Evolutionary conservation across 768 basidiomycete genomes (phyloP), one percentile per base, ranked within the genome.

Genomic region (Macrolepiota fuliginosa): DNA sequence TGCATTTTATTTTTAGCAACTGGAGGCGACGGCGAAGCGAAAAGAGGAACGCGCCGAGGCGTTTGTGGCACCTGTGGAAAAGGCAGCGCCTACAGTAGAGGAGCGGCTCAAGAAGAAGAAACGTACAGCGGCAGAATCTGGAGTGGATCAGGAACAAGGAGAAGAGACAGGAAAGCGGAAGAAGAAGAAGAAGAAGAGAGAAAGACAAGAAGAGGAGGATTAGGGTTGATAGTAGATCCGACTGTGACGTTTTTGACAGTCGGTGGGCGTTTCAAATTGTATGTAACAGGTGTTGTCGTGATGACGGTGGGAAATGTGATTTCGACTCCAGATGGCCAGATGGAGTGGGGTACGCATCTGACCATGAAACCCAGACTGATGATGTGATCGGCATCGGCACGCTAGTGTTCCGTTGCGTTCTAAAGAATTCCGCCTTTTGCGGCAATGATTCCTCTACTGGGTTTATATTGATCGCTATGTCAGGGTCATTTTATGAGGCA

Each of bases 1-100:
- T 61, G 54, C 39, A 32, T 61, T 35, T 35, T 36, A 32, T 53
- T 5, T 46, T 24, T 64, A 96, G 92, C 95, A 98, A 92, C 81
- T 83, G 25, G 90, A 91, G 63, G 81, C 82, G 11, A 84, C 85
- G 4, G 87, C 83, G 24, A 84, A 87, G 68, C 86, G 89, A 58
- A 85, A 81, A 49, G 90, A 86, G 24, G 87, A 92, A 72, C 88
- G 97, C 22, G 92, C 92, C 57, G 89, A 94, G 73, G 92, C 84
- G 0, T 98, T 92, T 59, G 80, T 95, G 50, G 92, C 95, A 1
- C 97, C 97, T 1, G 80, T 76, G n/a, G 96, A 99, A 72, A 77
- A 77, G 22, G 83, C 82, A 1, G 90, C 81, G 24, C 86, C 85
- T 1, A 89, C 87, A 1, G 85, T 94, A 15, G 89, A 90, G 71